phyloP scores from a whole-genome alignment of 441 rosid genomes.

The Gossypium trilobum region DNA sequence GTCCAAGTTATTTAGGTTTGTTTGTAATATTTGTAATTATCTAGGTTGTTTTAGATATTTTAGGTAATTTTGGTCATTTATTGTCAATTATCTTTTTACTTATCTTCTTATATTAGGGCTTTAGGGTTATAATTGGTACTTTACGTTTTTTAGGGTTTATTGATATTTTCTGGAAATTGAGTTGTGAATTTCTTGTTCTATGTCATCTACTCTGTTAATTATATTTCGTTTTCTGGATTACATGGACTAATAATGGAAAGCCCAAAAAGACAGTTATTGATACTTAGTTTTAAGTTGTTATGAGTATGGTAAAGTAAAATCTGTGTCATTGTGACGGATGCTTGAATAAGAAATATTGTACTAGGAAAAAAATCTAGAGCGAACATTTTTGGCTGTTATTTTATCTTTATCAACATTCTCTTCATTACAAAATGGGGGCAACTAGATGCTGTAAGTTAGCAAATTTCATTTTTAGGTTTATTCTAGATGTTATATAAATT shows the following conservation, averaged over 20 bases:
- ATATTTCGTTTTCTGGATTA: background rate
- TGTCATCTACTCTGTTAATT: background rate
- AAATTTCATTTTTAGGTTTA: background rate
- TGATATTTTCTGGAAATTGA: background rate
- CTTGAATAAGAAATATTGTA: background rate
- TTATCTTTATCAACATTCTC: background rate
- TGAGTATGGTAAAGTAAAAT: background rate
- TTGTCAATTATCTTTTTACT: too few relatives aligned
- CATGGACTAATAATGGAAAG: background rate
- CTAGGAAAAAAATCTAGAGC: background rate
- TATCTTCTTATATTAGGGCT: too few relatives aligned
- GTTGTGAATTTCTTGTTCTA: background rate
- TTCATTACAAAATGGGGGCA: background rate
- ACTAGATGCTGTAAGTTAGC: background rate
- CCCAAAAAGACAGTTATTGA: background rate
- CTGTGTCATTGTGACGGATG: background rate
- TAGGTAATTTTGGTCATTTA: too few relatives aligned
- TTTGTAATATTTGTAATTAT: too few relatives aligned
- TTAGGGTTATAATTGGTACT: too few relatives aligned
- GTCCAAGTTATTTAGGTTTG: too few relatives aligned
- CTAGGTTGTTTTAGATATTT: too few relatives aligned
- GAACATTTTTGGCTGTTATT: background rate
- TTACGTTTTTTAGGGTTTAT: too few relatives aligned
- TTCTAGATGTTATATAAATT: background rate
- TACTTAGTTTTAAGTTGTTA: background rate